Evolutionary conservation across 257 asterid genomes (phyloP), one percentile per base, ranked within the genome.

Genomic region (Ophiorrhiza pumila): DNA sequence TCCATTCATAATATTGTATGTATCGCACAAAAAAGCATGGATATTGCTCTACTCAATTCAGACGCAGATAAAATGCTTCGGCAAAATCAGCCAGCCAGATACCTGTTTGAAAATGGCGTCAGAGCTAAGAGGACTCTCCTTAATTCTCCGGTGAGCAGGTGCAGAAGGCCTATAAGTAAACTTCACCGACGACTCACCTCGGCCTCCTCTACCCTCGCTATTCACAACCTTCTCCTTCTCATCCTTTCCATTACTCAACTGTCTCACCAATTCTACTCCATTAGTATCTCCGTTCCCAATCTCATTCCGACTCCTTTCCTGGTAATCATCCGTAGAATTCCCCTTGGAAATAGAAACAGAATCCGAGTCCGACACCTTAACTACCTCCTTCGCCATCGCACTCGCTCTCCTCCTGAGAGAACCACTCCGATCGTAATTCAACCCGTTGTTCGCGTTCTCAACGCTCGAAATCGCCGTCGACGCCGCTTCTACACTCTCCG

Each of bases 61-160:
- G 13, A 25, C 29, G 10, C 8, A 13, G 6, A 11, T 57, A 2
- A 23, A 23, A 41, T 41, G 56, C 23, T 55, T 71, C 22, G 20
- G 49, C 56, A 42, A 15, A 50, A 62, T 1, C 4, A 29, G 34
- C 61, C 46, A 64, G 60, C 15, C 41, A 67, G 15, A 47, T 57
- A 90, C 99, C 91, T 94, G 97, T 75, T 86, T 90, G 80, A 94
- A 94, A 58, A 94, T 94, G 71, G 98, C 97, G 75, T 88, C 93
- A 27, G 99, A 94, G 71, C 99, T 94, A 45, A 94, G 97, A 78
- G 98, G 97, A 77, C 98, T 91, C 87, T 94, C 99, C 79, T 84
- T 94, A 59, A 70, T 85, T 80, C 84, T 85, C 71, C 93, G 88
- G 66, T 94, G 98, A 69, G 99, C 99, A 3, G 99, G 98, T 52